phyloP scores from a whole-genome alignment of 768 basidiomycete species.

The Russula ochroleuca region DNA sequence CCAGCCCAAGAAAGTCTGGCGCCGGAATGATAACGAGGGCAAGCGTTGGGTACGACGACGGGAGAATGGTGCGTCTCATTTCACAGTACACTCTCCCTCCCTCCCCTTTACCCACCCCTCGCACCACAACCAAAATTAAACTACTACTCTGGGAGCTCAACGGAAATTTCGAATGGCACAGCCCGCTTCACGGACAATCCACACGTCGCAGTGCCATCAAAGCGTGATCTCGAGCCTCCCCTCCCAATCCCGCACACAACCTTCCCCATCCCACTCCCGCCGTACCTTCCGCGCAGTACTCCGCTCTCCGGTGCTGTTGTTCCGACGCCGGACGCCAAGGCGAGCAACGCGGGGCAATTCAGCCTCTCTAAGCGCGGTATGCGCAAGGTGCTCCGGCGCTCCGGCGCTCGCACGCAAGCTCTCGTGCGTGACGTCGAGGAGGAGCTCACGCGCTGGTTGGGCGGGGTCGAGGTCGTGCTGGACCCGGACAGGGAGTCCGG shows the following conservation, averaged over 20 bases:
- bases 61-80: conserved; percentile 58
- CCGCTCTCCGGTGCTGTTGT: conserved; percentile 44
- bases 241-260: conserved; percentile 48
- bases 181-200: conserved; percentile 70
- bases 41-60: conserved; percentile 73
- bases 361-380: conserved; percentile 73
- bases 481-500: conserved; percentile 40
- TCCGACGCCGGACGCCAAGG: conserved; percentile 42
- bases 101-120: no score
- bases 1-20: conserved; percentile 40
- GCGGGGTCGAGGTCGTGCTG: conserved; percentile 50
- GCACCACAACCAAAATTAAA: neutral
- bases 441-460: conserved; percentile 61
- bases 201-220: conserved; percentile 61
- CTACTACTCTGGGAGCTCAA: neutral
- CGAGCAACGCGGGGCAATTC: conserved; percentile 71
- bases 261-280: conserved; percentile 72
- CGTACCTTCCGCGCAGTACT: conserved; percentile 59
- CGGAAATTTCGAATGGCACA: conserved; percentile 31
- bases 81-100: neutral
- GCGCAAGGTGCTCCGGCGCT: conserved; percentile 58
- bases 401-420: conserved; percentile 53
- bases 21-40: conserved; percentile 62
- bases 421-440: conserved; percentile 67
- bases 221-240: conserved; percentile 48